Conservation (phyloP, 192 early-diverging fungal genomes). For the Mortierella hygrophila region DNA sequence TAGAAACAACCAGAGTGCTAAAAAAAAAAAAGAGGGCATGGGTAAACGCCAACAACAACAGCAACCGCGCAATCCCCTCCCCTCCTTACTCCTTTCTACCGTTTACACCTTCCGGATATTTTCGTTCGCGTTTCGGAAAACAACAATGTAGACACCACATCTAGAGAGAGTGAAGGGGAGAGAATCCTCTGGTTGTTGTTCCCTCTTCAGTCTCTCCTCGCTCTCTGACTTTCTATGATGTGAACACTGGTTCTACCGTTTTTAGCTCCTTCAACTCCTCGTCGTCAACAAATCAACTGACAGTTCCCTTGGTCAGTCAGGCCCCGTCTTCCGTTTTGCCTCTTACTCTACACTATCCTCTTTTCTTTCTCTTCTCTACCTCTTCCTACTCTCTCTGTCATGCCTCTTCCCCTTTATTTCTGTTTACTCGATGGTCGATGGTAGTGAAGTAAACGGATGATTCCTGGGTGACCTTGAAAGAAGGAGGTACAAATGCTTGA, state of each 20-base stretch:
- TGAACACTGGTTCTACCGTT: background rate
- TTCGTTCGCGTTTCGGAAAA: background rate
- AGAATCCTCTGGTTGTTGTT: background rate
- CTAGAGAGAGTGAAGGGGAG: background rate
- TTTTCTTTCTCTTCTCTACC: background rate
- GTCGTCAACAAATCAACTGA: too few relatives aligned
- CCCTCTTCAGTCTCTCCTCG: background rate
- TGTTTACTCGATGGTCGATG: background rate
- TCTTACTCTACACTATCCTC: background rate
- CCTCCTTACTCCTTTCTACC: background rate
- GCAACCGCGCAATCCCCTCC: background rate
- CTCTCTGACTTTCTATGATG: background rate
- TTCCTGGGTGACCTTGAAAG: background rate
- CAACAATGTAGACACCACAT: background rate
- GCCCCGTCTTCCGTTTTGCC: background rate
- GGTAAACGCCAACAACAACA: background rate
- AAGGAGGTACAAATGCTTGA: background rate
- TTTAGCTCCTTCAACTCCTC: background rate
- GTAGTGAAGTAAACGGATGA: background rate
- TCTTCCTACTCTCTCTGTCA: background rate
- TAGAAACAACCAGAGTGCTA: background rate
- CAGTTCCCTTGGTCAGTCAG: background rate
- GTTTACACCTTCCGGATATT: background rate
- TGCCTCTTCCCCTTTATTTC: background rate
- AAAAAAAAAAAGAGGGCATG: background rate